phyloP scores from a whole-genome alignment of 177 flowering plant genomes.

The Tripterygium wilfordii region DNA sequence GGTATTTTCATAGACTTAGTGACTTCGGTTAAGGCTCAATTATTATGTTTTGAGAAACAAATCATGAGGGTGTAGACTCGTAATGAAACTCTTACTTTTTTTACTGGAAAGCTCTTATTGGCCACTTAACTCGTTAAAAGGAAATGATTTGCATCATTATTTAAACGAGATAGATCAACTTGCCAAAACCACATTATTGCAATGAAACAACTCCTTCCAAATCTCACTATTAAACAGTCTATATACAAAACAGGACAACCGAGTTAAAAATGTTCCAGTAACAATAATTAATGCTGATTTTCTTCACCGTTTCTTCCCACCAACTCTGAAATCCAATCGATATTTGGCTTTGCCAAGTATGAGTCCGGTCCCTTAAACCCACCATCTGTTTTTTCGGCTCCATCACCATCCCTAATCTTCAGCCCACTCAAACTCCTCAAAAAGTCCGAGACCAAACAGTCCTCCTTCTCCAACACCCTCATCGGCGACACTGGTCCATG shows the following conservation, averaged over 20 bases:
- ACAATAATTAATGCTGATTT: neutral
- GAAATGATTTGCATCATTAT: too few species aligned
- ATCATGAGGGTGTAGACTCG: too few species aligned
- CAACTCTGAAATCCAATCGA: constrained; percentile 27
- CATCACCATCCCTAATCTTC: constrained; percentile 5
- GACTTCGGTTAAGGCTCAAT: too few species aligned
- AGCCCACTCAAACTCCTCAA: constrained; percentile 10
- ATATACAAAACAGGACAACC: neutral
- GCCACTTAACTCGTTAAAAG: too few species aligned
- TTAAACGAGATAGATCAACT: too few species aligned
- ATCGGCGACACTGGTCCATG: neutral
- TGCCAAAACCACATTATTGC: too few species aligned
- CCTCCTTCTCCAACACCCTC: neutral
- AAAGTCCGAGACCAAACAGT: constrained; percentile 4
- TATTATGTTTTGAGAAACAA: too few species aligned
- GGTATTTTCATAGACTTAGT: too few species aligned
- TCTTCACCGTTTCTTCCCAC: constrained; percentile 1
- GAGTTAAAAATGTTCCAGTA: too few species aligned
- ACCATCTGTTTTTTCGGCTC: neutral
- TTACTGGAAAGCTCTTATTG: too few species aligned
- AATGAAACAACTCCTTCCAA: too few species aligned
- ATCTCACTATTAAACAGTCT: neutral
- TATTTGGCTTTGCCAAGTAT: constrained; percentile 12
- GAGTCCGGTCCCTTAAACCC: constrained; percentile 1
- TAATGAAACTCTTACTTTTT: too few species aligned